Evolutionary conservation across 768 basidiomycete genomes (phyloP).

Genomic region (Royoungia palumana): DNA sequence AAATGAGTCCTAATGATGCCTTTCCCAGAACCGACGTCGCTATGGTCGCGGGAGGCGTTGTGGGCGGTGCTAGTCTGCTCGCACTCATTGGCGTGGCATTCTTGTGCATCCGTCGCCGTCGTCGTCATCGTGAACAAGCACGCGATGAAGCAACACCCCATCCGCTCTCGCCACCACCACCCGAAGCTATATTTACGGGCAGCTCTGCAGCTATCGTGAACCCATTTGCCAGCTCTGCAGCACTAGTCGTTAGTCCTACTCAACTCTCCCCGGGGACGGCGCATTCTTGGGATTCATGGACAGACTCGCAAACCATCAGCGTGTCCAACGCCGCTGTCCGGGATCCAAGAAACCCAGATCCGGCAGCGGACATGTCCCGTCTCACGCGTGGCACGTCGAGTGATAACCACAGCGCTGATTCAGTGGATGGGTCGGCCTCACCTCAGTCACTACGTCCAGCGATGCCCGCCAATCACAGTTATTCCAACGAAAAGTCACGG

Average conservation of each 20-base stretch:
- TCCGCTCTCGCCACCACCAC: constrained; percentile 6
- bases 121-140: background rate
- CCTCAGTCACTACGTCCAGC: background rate
- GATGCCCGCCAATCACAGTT: background rate
- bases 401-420: background rate
- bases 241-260: background rate
- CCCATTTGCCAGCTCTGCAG: constrained; percentile 4
- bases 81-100: constrained; percentile 12
- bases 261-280: background rate
- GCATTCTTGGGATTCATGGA: constrained; percentile 9
- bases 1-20: background rate
- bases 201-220: background rate
- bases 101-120: constrained; percentile 13
- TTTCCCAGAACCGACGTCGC: constrained; percentile 12
- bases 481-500: constrained; percentile 16
- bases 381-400: constrained; percentile 1
- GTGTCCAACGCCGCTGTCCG: background rate
- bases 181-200: constrained; percentile 4
- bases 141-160: constrained; percentile 5
- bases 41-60: constrained; percentile 12
- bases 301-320: constrained; percentile 1
- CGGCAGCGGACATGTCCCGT: background rate
- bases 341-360: constrained; percentile 1
- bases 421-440: background rate
- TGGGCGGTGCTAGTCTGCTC: constrained; percentile 17